Evolutionary conservation across 148 eudicot genomes (phyloP).

Genomic region (Camellia lanceoleosa): DNA sequence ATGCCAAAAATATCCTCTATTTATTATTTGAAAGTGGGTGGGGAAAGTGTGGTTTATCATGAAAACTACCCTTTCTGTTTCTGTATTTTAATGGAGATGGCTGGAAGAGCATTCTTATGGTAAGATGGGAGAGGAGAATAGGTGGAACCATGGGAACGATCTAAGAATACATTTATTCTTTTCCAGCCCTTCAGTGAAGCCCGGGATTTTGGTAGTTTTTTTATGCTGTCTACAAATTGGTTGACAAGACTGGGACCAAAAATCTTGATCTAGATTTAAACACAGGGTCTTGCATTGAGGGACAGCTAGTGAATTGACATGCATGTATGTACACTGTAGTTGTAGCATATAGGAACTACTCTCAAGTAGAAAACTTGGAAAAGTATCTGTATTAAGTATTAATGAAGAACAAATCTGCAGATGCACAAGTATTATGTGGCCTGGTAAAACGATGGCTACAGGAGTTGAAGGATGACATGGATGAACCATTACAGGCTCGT

Average conservation of each 20-base stretch:
- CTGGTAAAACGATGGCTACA: conserved; percentile 66
- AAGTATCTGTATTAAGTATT: conserved; percentile 3
- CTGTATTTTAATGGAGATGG: not conserved
- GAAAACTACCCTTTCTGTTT: not conserved
- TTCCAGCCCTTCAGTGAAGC: not conserved
- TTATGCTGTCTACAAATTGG: not conserved
- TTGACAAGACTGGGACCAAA: not conserved
- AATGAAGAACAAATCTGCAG: conserved; percentile 34
- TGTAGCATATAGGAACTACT: not conserved
- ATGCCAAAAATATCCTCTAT: not conserved
- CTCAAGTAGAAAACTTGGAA: not conserved
- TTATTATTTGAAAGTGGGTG: not conserved
- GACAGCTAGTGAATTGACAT: not conserved
- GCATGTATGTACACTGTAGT: not conserved
- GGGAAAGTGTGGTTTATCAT: not conserved
- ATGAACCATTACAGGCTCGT: conserved; percentile 49
- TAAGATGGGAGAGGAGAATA: not conserved
- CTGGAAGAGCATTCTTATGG: not conserved
- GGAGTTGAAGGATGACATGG: conserved; percentile 54
- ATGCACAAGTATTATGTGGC: conserved; percentile 40
- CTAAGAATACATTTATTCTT: not conserved
- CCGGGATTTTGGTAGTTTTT: not conserved
- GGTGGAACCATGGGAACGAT: not conserved
- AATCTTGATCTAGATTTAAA: not conserved
- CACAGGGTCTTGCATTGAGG: not conserved